Evolutionary conservation across 2,329 filamentous ascomycete species (phyloP).

Genomic region (Blastomyces parvus): DNA sequence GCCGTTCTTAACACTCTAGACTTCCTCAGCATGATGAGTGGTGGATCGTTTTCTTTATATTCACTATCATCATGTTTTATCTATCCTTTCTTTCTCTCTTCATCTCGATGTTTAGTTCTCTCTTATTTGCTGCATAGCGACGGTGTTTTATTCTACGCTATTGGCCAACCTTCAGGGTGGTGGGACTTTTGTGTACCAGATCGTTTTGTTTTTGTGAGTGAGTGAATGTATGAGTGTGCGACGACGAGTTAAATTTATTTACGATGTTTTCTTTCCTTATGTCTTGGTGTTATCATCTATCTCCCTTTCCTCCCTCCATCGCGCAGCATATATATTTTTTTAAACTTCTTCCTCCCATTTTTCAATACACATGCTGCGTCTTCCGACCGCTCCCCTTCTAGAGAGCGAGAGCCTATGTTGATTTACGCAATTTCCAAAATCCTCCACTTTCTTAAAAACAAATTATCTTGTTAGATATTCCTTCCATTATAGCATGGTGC

Average conservation of each 20-base stretch:
- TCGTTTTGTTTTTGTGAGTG: background rate
- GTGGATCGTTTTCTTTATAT: background rate
- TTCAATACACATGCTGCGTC: background rate
- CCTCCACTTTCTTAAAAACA: background rate
- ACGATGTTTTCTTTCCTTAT: background rate
- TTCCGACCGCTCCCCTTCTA: background rate
- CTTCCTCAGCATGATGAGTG: background rate
- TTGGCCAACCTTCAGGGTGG: background rate
- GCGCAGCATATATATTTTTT: background rate
- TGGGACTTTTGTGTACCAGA: background rate
- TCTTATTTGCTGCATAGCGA: constrained; percentile 2
- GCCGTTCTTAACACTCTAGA: background rate
- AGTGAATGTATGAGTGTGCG: background rate
- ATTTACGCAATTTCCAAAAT: background rate
- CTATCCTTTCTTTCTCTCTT: background rate
- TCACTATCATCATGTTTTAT: background rate
- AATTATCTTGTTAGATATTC: background rate
- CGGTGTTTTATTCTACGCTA: constrained; percentile 2
- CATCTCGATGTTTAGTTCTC: background rate
- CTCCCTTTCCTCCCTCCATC: background rate
- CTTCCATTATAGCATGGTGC: background rate
- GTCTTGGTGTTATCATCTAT: background rate
- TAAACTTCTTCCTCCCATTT: background rate
- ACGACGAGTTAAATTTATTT: background rate
- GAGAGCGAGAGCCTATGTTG: background rate